Conservation (phyloP, 345 rosid species). For the Bruguiera sexangula region DNA sequence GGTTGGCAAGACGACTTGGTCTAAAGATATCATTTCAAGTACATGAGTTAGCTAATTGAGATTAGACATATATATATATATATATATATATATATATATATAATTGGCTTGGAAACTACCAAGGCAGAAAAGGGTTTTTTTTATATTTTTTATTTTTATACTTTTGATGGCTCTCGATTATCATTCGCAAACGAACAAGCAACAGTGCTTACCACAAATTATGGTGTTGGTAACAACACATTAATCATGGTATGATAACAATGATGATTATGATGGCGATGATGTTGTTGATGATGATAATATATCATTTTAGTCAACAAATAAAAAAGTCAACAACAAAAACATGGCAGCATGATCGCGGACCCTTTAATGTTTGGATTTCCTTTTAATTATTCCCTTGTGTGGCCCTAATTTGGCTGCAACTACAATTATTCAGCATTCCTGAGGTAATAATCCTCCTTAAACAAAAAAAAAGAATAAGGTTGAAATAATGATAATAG, state of each 20-base stretch:
- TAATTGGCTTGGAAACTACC: constrained; percentile 13
- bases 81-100: neutral
- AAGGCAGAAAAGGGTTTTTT: neutral
- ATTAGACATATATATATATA: neutral
- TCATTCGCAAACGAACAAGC: constrained; percentile 21
- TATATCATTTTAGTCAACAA: neutral
- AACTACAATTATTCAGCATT: constrained; percentile 9
- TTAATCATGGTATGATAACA: constrained; percentile 19
- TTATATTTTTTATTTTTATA: no score
- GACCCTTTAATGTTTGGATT: constrained; percentile 12
- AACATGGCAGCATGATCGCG: constrained; percentile 24
- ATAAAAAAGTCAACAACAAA: constrained; percentile 4
- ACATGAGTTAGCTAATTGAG: neutral
- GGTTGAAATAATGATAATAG: neutral
- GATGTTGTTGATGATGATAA: constrained; percentile 17
- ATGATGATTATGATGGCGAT: constrained; percentile 14
- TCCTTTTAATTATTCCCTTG: neutral
- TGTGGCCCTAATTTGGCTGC: constrained; percentile 22
- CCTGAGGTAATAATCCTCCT: neutral
- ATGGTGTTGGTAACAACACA: constrained; percentile 32
- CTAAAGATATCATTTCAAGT: constrained; percentile 6
- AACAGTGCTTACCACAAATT: constrained; percentile 8
- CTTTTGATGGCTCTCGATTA: constrained; percentile 7
- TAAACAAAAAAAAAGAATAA: neutral
- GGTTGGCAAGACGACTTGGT: constrained; percentile 28